Evolutionary conservation across 1,284 basidiomycete species (phyloP).

Genomic region (Amylostereum chailletii): DNA sequence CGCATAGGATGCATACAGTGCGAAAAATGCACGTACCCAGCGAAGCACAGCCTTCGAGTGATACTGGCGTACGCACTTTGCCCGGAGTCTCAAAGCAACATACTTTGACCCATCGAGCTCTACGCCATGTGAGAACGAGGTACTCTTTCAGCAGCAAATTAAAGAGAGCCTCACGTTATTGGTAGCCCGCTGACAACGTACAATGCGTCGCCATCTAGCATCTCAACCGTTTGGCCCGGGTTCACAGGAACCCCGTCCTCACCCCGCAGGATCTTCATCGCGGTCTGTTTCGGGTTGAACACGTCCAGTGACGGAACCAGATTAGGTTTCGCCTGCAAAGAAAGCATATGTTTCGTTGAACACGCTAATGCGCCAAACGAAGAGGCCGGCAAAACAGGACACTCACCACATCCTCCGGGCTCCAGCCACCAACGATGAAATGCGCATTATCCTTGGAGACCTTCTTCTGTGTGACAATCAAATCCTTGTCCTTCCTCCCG

Average conservation of each 20-base stretch:
- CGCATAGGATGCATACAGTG: conserved; percentile 2
- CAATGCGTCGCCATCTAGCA: conserved; percentile 44
- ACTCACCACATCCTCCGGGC: conserved; percentile 46
- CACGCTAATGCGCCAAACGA: neutral
- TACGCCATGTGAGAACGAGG: no score
- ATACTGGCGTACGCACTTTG: conserved; percentile 19
- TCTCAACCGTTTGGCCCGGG: conserved; percentile 12
- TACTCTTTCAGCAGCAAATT: conserved; percentile 3
- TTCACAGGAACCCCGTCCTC: conserved; percentile 14
- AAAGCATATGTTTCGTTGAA: neutral
- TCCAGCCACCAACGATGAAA: conserved; percentile 42
- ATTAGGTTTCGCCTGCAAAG: conserved; percentile 11
- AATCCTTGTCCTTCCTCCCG: conserved; percentile 43
- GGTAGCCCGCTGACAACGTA: conserved; percentile 33
- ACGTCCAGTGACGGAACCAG: conserved; percentile 27
- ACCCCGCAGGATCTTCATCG: conserved; percentile 28
- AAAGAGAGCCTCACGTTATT: conserved; percentile 31
- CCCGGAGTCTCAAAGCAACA: conserved; percentile 38
- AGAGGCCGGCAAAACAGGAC: neutral
- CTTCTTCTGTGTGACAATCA: conserved; percentile 49
- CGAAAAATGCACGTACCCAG: conserved; percentile 33
- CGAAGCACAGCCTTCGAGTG: conserved; percentile 37
- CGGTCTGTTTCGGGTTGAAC: conserved; percentile 36
- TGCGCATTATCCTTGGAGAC: conserved; percentile 51
- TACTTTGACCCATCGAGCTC: conserved; percentile 46